Base-by-base conservation (phyloP, 257 asterid genomes). In the Striga asiatica region DNA sequence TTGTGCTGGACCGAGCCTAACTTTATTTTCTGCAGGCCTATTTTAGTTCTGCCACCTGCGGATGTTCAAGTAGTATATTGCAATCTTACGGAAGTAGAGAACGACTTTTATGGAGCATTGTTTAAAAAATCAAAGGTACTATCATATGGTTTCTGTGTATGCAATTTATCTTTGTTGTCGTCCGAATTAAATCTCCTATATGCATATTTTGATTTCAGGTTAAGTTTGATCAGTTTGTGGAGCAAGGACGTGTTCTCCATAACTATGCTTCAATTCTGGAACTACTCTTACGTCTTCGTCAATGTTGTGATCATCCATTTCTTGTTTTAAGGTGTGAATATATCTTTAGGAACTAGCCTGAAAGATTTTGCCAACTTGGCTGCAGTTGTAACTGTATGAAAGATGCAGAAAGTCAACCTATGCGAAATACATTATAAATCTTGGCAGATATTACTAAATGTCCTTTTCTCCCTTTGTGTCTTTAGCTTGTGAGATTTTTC, bases 241-340 rank as follows among this genome's bases (percentile, higher is more conserved):
- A 83, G 88, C 96, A 91, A 81, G 98, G 98, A 14, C 85, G 92
- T 65, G 94, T 87, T 71, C 96, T 91, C 65, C 98, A 87, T 60
- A 91, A 91, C 74, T 91, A 87, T 60, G 98, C 98, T 74, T 91
- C 98, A 49, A 91, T 91, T 48, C 61, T 91, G 81, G 98, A 91
- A 73, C 76, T 91, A 69, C 96, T 91, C 45, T 77, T 91, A 66
- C 96, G 98, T 16, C 98, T 91, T 77, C 96, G 98, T 61, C 98
- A 91, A 72, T 91, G 98, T 67, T 91, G 98, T 74, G 95, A 91
- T 67, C 98, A 91, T 58, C 98, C 98, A 42, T 91, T 81, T 79
- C 95, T 91, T 68, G 98, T 91, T 49, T 72, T 87, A 93, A 91
- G 98, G 98, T 89, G 98, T 89, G 60, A 61, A 71, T 51, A 53